phyloP scores from a whole-genome alignment of 176 grass and related monocot genomes.

The Triticum monococcum region DNA sequence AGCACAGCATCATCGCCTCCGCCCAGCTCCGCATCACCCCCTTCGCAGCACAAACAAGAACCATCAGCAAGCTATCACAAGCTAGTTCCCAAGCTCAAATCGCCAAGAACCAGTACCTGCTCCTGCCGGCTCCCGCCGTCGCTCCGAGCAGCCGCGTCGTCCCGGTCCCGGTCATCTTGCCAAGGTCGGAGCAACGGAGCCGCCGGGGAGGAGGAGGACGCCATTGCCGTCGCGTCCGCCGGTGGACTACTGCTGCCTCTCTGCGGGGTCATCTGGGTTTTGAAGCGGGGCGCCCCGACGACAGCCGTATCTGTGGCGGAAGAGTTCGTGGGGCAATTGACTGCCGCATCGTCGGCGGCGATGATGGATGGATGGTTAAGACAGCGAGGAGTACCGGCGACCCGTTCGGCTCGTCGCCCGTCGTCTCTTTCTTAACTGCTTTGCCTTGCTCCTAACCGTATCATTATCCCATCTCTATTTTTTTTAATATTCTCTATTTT shows the following conservation, averaged over 20 bases:
- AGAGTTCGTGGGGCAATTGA: neutral
- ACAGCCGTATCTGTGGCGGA: neutral
- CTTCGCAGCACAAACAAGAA: conserved; percentile 22
- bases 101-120: conserved; percentile 17
- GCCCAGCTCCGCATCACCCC: conserved; percentile 47
- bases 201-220: conserved; percentile 18
- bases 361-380: neutral
- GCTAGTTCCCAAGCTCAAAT: neutral
- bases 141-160: conserved; percentile 14
- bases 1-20: conserved; percentile 41
- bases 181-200: neutral
- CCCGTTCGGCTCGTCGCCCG: neutral
- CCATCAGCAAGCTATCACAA: too few species aligned
- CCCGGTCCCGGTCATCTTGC: neutral
- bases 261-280: neutral
- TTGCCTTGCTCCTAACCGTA: neutral
- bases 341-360: neutral
- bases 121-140: conserved; percentile 22
- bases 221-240: neutral
- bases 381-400: neutral
- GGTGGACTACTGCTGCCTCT: too few species aligned
- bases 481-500: too few species aligned
- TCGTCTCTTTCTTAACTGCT: neutral
- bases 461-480: neutral
- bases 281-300: neutral